Conservation (phyloP, 345 rosid species). For the Eucalyptus polyanthemos region DNA sequence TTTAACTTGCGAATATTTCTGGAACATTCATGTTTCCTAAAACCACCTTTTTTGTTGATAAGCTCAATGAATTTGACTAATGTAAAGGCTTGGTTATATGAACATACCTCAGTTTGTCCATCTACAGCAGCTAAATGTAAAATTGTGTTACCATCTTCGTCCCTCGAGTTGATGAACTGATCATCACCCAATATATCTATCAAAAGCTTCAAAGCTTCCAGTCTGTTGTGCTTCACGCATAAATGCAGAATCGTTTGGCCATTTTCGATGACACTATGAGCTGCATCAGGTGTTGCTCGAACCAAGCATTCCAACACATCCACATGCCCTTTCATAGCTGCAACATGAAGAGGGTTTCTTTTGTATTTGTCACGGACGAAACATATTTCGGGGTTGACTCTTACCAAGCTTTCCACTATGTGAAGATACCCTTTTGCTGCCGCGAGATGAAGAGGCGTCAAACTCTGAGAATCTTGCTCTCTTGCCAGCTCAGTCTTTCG, state of each 20-base stretch:
- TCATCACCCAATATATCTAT: too few relatives aligned
- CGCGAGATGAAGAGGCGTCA: conserved; percentile 4
- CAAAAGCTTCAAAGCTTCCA: too few relatives aligned
- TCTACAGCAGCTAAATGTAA: too few relatives aligned
- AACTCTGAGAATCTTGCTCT: not conserved
- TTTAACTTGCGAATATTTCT: not conserved
- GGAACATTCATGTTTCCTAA: not conserved
- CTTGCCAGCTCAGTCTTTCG: not conserved
- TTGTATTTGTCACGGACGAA: not conserved
- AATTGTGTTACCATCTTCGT: too few relatives aligned
- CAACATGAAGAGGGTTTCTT: not conserved
- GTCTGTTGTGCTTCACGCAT: too few relatives aligned
- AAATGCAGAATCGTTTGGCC: too few relatives aligned
- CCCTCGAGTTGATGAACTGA: too few relatives aligned
- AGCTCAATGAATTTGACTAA: not conserved
- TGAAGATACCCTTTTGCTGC: not conserved
- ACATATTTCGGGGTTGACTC: not conserved
- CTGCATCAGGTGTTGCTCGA: not conserved
- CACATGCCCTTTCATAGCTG: too few relatives aligned
- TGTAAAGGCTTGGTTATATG: not conserved
- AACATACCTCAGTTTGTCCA: too few relatives aligned
- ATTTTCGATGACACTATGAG: too few relatives aligned
- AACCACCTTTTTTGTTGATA: not conserved
- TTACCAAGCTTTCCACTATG: not conserved
- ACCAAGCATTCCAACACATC: too few relatives aligned